phyloP scores from a whole-genome alignment of 805 yeast species.

The Cyberlindnera nakhonratchasimensis region DNA sequence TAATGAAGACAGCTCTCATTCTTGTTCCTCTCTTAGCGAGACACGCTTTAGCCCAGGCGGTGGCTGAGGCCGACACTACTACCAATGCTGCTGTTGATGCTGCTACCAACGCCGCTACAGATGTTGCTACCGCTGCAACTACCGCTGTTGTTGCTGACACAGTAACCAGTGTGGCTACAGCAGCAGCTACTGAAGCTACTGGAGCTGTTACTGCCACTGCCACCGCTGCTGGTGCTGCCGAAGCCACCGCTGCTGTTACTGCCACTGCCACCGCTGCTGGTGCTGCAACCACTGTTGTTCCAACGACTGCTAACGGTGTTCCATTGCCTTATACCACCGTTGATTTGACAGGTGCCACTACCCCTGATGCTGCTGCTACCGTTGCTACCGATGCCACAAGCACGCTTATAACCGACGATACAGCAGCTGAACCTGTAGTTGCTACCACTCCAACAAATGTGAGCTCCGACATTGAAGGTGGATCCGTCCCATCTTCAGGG shows the following conservation, averaged over 20 bases:
- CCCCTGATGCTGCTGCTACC: neutral
- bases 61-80: neutral
- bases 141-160: slow-evolving; percentile 13
- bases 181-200: slow-evolving; percentile 6
- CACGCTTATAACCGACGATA: neutral
- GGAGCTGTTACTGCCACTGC: slow-evolving; percentile 20
- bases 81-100: slow-evolving; percentile 8
- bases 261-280: slow-evolving; percentile 8
- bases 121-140: slow-evolving; percentile 1
- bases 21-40: neutral
- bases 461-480: neutral
- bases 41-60: slow-evolving; percentile 5
- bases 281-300: neutral
- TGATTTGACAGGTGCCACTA: slow-evolving; percentile 6
- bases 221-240: slow-evolving; percentile 15
- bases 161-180: slow-evolving; percentile 10
- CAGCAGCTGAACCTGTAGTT: neutral
- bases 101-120: slow-evolving; percentile 7
- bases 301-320: slow-evolving; percentile 6
- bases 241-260: slow-evolving; percentile 20
- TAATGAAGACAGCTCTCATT: slow-evolving; percentile 1
- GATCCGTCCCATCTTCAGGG: neutral
- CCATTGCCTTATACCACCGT: slow-evolving; percentile 17
- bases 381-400: neutral
- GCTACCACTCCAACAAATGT: neutral